Percentiles rank a stretch among this genome's conserved stretches.
Conservation (phyloP, 73 alveolate genomes). For the Paramecium octaurelia region DNA sequence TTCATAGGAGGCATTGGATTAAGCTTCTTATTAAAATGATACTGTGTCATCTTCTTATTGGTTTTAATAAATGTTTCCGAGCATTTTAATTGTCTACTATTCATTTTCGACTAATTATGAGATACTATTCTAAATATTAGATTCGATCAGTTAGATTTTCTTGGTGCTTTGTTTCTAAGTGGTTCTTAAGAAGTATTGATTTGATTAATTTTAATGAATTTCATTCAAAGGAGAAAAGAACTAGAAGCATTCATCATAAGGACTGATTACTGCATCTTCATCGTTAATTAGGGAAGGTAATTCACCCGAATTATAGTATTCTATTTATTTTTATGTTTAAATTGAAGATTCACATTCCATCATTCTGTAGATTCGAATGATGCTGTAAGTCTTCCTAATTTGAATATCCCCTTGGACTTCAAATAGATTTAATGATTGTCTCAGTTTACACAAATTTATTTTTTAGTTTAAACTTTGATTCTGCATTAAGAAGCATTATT, state of each 20-base stretch:
- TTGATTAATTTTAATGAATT: not conserved
- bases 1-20: not conserved
- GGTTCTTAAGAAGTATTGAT: not conserved
- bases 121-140: not conserved
- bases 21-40: not conserved
- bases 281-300: not conserved
- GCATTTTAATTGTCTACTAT: not conserved
- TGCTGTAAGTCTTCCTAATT: not conserved
- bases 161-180: not conserved
- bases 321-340: not conserved
- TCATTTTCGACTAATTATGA: not conserved
- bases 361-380: not conserved
- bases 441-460: not conserved
- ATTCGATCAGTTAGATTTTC: not conserved
- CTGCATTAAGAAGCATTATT: not conserved
- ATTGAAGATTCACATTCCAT: not conserved
- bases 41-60: not conserved
- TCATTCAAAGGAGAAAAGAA: not conserved
- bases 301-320: not conserved
- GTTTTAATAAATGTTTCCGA: not conserved
- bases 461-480: not conserved
- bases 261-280: not conserved
- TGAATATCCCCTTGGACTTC: not conserved
- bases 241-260: not conserved
- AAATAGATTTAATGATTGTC: not conserved